Percentiles rank a stretch among this genome's conserved stretches.
Conservation (phyloP, 1,139 yeast species). For the Blastobotrys arbuscula region DNA sequence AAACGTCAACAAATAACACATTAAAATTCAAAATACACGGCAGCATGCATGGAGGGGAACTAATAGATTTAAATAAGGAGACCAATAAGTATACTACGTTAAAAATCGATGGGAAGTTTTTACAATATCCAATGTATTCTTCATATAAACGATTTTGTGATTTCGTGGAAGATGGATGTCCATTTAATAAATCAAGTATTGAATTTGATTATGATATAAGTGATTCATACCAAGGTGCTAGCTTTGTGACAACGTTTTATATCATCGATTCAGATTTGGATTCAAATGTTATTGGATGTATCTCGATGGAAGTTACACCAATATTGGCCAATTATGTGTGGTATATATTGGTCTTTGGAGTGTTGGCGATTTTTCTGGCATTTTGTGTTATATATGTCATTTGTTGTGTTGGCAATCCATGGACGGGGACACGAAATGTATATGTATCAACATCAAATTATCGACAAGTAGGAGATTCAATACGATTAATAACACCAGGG, state of each 20-base stretch:
- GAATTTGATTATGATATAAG: slow-evolving; percentile 23
- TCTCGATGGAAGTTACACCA: slow-evolving; percentile 47
- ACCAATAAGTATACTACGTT: slow-evolving; percentile 23
- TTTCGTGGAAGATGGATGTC: slow-evolving; percentile 26
- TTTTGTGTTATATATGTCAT: slow-evolving; percentile 42
- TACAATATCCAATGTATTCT: slow-evolving; percentile 18
- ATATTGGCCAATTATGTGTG: slow-evolving; percentile 39
- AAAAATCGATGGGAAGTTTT: slow-evolving; percentile 7
- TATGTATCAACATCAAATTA: slow-evolving; percentile 54
- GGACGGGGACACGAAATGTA: slow-evolving; percentile 58
- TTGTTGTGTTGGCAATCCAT: slow-evolving; percentile 42
- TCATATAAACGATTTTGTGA: slow-evolving; percentile 30
- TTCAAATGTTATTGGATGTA: slow-evolving; percentile 44
- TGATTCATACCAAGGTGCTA: slow-evolving; percentile 27
- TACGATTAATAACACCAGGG: slow-evolving; percentile 54
- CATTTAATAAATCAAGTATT: slow-evolving; percentile 26
- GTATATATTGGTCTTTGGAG: slow-evolving; percentile 39
- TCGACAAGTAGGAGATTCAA: slow-evolving; percentile 53
- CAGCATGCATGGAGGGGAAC: slow-evolving; percentile 23
- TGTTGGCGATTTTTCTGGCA: slow-evolving; percentile 42
- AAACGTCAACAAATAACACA: slow-evolving; percentile 6
- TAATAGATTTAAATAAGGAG: slow-evolving; percentile 25
- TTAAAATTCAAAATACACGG: slow-evolving; percentile 24
- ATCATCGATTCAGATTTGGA: slow-evolving; percentile 36
- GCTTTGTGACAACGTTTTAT: slow-evolving; percentile 28